phyloP scores from a whole-genome alignment of 352 stramenopile species.

The Elongisporangium undulatum region DNA sequence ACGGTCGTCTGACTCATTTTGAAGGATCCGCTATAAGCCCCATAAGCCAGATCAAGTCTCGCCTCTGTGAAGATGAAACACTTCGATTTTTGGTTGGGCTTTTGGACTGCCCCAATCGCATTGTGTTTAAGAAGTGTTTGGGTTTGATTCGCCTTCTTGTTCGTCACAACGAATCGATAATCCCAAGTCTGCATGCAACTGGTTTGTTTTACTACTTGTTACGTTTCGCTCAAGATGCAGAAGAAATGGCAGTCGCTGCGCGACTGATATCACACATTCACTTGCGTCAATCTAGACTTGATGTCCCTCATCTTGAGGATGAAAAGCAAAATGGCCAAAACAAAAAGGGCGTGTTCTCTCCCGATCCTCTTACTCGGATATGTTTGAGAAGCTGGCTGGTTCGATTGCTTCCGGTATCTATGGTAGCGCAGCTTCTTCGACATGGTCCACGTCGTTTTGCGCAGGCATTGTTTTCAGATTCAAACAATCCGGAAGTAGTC shows the following conservation, averaged over 20 bases:
- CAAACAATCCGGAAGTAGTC: slow-evolving; percentile 83
- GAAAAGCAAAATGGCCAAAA: slow-evolving; percentile 75
- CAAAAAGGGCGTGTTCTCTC: slow-evolving; percentile 78
- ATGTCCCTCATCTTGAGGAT: slow-evolving; percentile 52
- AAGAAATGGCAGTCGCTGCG: slow-evolving; percentile 80
- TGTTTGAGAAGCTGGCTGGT: slow-evolving; percentile 85
- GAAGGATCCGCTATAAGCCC: slow-evolving; percentile 76
- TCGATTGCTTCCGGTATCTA: slow-evolving; percentile 74
- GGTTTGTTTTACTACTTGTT: slow-evolving; percentile 88
- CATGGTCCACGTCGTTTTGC: slow-evolving; percentile 75
- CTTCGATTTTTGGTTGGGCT: slow-evolving; percentile 78
- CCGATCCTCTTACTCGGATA: slow-evolving; percentile 76
- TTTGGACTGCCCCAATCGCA: slow-evolving; percentile 75
- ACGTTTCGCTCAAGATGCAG: slow-evolving; percentile 69
- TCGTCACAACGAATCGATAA: slow-evolving; percentile 81
- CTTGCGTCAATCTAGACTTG: slow-evolving; percentile 67
- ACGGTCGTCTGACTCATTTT: slow-evolving; percentile 75
- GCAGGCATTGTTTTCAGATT: slow-evolving; percentile 73
- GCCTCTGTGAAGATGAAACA: slow-evolving; percentile 69
- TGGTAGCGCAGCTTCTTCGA: slow-evolving; percentile 80
- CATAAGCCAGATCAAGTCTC: slow-evolving; percentile 70
- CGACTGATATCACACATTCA: slow-evolving; percentile 80
- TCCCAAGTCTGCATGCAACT: slow-evolving; percentile 76
- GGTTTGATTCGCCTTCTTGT: slow-evolving; percentile 78
- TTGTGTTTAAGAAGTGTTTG: slow-evolving; percentile 83